Evolutionary conservation across 306 rosid species (phyloP).

Genomic region (Dryas alaskensis): DNA sequence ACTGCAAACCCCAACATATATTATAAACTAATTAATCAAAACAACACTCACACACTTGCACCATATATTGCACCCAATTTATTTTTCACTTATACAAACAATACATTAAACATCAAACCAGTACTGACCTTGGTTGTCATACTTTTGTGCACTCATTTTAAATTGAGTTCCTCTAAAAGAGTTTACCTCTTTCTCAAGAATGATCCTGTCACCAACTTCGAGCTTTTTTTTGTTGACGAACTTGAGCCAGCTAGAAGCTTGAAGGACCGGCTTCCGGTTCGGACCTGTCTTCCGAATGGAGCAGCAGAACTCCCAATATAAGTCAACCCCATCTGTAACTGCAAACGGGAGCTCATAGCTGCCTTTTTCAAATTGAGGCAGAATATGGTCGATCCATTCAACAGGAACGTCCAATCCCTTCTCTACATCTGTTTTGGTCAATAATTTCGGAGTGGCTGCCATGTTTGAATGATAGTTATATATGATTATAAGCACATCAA

Average conservation of each 20-base stretch:
- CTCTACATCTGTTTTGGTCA: neutral
- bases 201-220: neutral
- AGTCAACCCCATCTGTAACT: neutral
- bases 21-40: too few relatives aligned
- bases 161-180: neutral
- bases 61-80: too few relatives aligned
- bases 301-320: neutral
- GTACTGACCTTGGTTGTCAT: neutral
- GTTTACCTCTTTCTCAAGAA: neutral
- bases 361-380: neutral
- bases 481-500: too few relatives aligned
- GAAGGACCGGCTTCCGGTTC: neutral
- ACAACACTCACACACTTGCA: too few relatives aligned
- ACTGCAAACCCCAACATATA: too few relatives aligned
- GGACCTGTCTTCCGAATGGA: neutral
- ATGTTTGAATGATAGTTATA: neutral
- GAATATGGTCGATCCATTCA: neutral
- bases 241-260: neutral
- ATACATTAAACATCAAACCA: conserved; percentile 6
- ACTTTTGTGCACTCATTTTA: neutral
- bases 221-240: neutral
- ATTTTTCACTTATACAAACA: too few relatives aligned
- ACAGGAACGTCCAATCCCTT: neutral
- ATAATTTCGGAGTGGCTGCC: neutral
- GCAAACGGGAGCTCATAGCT: neutral